Evolutionary conservation across 495 filamentous ascomycete species (phyloP), one percentile per base, ranked within the genome.

Genomic region (Geoglossum glabrum): DNA sequence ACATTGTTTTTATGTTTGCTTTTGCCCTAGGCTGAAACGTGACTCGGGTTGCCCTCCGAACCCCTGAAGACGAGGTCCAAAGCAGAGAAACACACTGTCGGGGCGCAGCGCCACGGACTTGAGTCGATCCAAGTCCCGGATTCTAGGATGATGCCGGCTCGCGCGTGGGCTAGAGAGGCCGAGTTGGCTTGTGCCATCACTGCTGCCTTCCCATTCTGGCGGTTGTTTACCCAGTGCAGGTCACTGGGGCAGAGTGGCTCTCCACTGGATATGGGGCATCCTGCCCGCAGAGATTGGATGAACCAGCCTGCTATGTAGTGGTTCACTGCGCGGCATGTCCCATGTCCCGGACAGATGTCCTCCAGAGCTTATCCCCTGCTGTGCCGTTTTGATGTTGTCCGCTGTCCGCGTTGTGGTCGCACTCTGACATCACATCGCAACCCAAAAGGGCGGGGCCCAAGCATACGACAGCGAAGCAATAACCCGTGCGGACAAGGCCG

Each of bases 121-220:
- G 57, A 68, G 62, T 3, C 57, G 54, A 33, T 61, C 54, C 55
- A 70, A 57, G 19, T 40, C 69, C 25, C 66, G 55, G n/a, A 68
- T 59, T 52, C 66, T 70, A 30, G 70, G 65, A 30, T 71, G 40
- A 3, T 45, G 40, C 36, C 36, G 40, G 40, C 17, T 45, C 13
- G 40, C 2, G 40, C 10, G 36, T 40, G 13, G n/a, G 3, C 17
- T 40, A 15, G 36, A 40, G 13, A 15, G 36, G 36, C n/a, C n/a
- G n/a, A n/a, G n/a, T n/a, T n/a, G n/a, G n/a, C n/a, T n/a, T n/a
- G n/a, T n/a, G n/a, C n/a, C n/a, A n/a, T n/a, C n/a, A n/a, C n/a
- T n/a, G n/a, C n/a, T n/a, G n/a, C n/a, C n/a, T n/a, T n/a, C n/a
- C n/a, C n/a, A n/a, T n/a, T n/a, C n/a, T n/a, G 17, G 36, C 36